A percentile compares a stretch with the other conserved stretches of the same genome.
These are phyloP conservation scores for Nannochloris sp. DNA, from an alignment of 139 green algal species.

Conservation along the genomic window DNA sequence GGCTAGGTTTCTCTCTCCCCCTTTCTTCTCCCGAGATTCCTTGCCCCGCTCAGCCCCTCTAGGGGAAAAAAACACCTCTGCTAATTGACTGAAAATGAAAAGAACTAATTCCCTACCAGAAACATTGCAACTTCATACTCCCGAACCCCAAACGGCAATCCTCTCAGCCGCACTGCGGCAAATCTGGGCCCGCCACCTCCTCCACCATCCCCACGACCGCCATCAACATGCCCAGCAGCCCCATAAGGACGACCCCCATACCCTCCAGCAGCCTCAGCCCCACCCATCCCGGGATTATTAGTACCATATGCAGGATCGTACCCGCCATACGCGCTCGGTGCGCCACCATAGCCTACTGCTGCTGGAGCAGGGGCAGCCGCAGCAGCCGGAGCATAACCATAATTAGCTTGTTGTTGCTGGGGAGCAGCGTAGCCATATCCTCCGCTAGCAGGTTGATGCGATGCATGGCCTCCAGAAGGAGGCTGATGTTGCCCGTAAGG, in stretches of 20 bases:
- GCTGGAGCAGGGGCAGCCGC: neutral
- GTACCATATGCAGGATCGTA: constrained; percentile 5
- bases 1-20: no score
- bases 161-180: constrained; percentile 35
- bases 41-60: neutral
- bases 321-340: neutral
- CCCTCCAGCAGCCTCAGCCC: no score
- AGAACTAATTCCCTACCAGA: constrained; percentile 44
- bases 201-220: neutral
- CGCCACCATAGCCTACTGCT: neutral
- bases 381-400: neutral
- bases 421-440: neutral
- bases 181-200: neutral
- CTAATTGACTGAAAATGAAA: neutral
- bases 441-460: neutral
- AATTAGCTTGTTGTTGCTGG: neutral
- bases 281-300: no score
- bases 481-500: no score
- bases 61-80: neutral
- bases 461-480: no score
- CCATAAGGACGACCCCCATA: no score
- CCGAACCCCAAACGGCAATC: constrained; percentile 67
- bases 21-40: no score
- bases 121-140: constrained; percentile 72
- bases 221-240: neutral